Evolutionary conservation across 371 early-diverging fungal genomes (phyloP), one percentile per base, ranked within the genome.

Genomic region (Nosema muscidifuracis): DNA sequence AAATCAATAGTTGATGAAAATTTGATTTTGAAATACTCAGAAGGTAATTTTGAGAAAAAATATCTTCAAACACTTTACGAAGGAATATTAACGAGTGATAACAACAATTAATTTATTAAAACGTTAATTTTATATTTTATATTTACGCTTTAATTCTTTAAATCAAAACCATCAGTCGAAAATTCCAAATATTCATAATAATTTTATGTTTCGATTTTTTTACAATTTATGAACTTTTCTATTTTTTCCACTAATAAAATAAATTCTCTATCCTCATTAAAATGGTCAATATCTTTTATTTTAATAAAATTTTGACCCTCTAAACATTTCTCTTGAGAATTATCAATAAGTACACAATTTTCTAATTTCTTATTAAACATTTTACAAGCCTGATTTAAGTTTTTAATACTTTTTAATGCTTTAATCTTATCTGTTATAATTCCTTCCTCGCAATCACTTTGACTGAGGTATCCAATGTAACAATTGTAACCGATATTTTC

Each of bases 271-370:
- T 77, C 77, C 34, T 72, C 20, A 50, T 16, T 28, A 24, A 66
- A 20, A n/a, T n/a, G n/a, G 26, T 61, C 16, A 44, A 65, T 70
- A 7, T 73, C 72, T 24, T 38, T 40, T 31, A 77, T 65, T 22
- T 66, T 44, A 1, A 79, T 69, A 43, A 73, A 62, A 33, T 56
- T 69, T 24, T 66, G 69, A 6, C n/a, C 33, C 20, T 67, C 44
- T 2, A 74, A 10, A 22, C 65, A 64, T 50, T 79, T 79, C 9
- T 69, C 47, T 10, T 56, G 30, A 28, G 64, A 64, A 57, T 79
- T 75, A 65, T 79, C 80, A 16, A 79, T 69, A 47, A 79, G 64
- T 38, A 71, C 60, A 33, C 73, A 53, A 16, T 62, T 33, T 53
- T 76, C 76, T 31, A 79, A 33, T 24, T 50, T 31, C 16, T 69